phyloP scores from a whole-genome alignment of 257 asterid genomes.

The Petunia axillaris region DNA sequence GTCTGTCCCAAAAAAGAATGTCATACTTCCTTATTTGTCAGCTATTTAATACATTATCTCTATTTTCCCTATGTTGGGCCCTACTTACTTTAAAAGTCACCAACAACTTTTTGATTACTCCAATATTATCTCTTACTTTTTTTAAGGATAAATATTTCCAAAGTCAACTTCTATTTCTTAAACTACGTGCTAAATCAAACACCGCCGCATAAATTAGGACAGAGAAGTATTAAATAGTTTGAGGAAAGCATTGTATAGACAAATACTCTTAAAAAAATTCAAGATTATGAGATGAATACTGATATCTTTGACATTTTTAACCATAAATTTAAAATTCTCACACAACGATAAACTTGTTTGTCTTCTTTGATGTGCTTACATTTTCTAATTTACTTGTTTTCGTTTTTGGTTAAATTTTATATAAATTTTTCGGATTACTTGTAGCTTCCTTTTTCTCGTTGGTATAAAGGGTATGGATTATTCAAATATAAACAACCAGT shows the following conservation, averaged over 20 bases:
- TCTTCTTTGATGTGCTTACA: not conserved
- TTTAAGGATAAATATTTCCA: too few relatives aligned
- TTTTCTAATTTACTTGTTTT: not conserved
- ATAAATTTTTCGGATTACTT: not conserved
- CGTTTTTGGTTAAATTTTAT: not conserved
- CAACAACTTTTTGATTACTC: too few relatives aligned
- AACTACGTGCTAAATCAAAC: too few relatives aligned
- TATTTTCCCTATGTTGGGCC: too few relatives aligned
- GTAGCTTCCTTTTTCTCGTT: not conserved
- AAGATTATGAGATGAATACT: not conserved
- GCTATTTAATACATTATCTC: too few relatives aligned
- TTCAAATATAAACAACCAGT: slow-evolving; percentile 20
- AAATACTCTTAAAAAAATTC: not conserved
- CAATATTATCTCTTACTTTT: too few relatives aligned
- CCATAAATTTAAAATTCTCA: not conserved
- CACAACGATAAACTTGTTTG: not conserved
- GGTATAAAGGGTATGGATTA: not conserved
- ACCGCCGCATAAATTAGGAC: too few relatives aligned
- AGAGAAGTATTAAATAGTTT: too few relatives aligned
- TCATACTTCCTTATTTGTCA: too few relatives aligned
- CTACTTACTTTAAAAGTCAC: too few relatives aligned
- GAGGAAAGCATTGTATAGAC: not conserved
- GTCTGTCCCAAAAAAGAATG: too few relatives aligned
- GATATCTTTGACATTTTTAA: not conserved
- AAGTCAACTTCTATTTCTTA: too few relatives aligned